phyloP scores from a whole-genome alignment of 2,329 filamentous ascomycete species.

The Fusarium miscanthi region DNA sequence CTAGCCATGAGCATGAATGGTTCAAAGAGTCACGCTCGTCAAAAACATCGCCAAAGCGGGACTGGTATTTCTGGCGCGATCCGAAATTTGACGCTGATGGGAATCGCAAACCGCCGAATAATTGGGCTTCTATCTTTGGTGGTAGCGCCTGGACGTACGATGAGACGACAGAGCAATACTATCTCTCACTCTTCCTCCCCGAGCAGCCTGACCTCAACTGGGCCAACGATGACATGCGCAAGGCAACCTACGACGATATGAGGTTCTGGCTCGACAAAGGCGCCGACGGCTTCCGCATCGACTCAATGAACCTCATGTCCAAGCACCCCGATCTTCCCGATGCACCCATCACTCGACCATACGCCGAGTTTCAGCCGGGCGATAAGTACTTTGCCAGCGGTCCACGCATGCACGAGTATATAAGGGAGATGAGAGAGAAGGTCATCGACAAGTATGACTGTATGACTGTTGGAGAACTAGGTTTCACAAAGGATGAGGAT shows the following conservation, averaged over 20 bases:
- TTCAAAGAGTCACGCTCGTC: constrained; percentile 66
- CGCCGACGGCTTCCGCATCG: constrained; percentile 75
- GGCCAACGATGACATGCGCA: constrained; percentile 73
- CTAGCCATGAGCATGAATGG: constrained; percentile 60
- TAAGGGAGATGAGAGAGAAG: constrained; percentile 46
- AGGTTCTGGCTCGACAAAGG: constrained; percentile 80
- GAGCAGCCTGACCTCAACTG: constrained; percentile 84
- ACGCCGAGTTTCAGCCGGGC: constrained; percentile 51
- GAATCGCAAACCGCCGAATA: constrained; percentile 55
- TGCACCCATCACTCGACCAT: constrained; percentile 54
- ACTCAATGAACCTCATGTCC: constrained; percentile 73
- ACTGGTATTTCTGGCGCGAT: constrained; percentile 68
- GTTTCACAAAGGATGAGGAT: constrained; percentile 50
- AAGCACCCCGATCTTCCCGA: constrained; percentile 68
- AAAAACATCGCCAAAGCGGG: constrained; percentile 60
- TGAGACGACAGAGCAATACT: constrained; percentile 74
- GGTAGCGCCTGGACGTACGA: constrained; percentile 73
- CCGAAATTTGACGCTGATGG: constrained; percentile 53
- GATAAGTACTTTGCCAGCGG: constrained; percentile 62
- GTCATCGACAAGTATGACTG: constrained; percentile 62
- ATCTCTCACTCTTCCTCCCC: constrained; percentile 76
- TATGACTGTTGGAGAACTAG: constrained; percentile 60
- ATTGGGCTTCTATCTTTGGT: constrained; percentile 56
- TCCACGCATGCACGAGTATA: constrained; percentile 61
- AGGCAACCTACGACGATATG: constrained; percentile 76